Base-by-base conservation (phyloP, 306 rosid genomes). In the Ormosia emarginata region DNA sequence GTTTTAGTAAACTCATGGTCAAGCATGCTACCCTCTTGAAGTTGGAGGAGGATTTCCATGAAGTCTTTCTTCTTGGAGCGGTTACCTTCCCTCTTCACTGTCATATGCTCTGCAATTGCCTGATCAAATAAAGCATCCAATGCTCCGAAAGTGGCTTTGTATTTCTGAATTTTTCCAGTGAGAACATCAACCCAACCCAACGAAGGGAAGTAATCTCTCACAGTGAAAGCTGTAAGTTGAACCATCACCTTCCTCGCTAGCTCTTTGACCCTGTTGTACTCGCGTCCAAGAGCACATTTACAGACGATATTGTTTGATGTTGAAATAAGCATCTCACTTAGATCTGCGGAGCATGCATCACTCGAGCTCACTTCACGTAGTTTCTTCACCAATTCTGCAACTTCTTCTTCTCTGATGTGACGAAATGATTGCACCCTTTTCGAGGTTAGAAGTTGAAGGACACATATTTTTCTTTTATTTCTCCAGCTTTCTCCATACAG, bases 171-270 rank as follows among this genome's bases (percentile, higher is more conserved):
- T n/a, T 56, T 55, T 4, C 88, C 90, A 0, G 78, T 78, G 11
- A 78, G 39, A 63, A 74, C 53, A 70, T 85, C 88, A 57, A 87
- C 10, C 88, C 88, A 84, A 44, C 86, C 70, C 24, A 84, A 33
- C 46, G 14, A 63, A 62, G 90, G 85, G 24, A 87, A 81, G 14
- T 67, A 71, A 79, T 84, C 90, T 57, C 80, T 77, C 53, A 84
- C 68, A 1, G 82, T 65, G 46, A 87, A 81, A 43, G 85, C 41
- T 5, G 3, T 0, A 0, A 87, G 3, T 4, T 74, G 11, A 39
- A 79, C 12, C 86, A 79, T 64, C 61, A 18, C 46, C 3, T 64
- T 46, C 53, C 88, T 82, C 7, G 81, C 57, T 2, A 84, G 44
- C 41, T 18, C 47, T 47, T 39, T 63, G 41, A 82, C 40, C 2